Conservation (phyloP, 441 rosid genomes). For the Jatropha podagrica region DNA sequence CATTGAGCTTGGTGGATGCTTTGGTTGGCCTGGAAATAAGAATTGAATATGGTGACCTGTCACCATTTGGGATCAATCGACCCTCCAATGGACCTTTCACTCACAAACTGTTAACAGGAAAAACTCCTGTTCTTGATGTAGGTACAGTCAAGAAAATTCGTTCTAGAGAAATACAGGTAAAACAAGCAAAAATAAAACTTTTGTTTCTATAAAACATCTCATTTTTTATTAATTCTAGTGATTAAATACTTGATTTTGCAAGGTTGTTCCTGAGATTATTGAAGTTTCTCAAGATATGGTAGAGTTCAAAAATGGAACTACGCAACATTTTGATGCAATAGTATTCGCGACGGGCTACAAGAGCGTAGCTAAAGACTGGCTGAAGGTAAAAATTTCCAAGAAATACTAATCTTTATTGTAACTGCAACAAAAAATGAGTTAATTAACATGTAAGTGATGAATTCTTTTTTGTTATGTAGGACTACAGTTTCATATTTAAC, state of each 20-base stretch:
- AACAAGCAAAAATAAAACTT: background rate
- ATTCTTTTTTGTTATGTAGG: slow-evolving; percentile 32
- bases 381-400: slow-evolving; percentile 45
- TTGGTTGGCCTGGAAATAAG: slow-evolving; percentile 46
- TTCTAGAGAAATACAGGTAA: slow-evolving; percentile 64
- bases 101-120: slow-evolving; percentile 51
- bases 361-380: slow-evolving; percentile 69
- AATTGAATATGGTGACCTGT: slow-evolving; percentile 53
- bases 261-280: slow-evolving; percentile 58
- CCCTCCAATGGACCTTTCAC: slow-evolving; percentile 67
- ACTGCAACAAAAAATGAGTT: background rate
- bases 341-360: slow-evolving; percentile 81
- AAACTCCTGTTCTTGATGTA: slow-evolving; percentile 76
- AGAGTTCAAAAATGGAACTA: slow-evolving; percentile 60
- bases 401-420: background rate
- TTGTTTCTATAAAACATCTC: too few species aligned
- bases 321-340: slow-evolving; percentile 58
- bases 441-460: too few species aligned
- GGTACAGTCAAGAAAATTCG: slow-evolving; percentile 63
- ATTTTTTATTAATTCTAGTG: background rate
- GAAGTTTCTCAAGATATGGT: slow-evolving; percentile 38
- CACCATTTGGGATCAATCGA: slow-evolving; percentile 47
- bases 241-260: background rate
- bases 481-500: slow-evolving; percentile 44
- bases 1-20: slow-evolving; percentile 51